Conservation (phyloP, 148 eudicot genomes). For the Spergularia bocconei region DNA sequence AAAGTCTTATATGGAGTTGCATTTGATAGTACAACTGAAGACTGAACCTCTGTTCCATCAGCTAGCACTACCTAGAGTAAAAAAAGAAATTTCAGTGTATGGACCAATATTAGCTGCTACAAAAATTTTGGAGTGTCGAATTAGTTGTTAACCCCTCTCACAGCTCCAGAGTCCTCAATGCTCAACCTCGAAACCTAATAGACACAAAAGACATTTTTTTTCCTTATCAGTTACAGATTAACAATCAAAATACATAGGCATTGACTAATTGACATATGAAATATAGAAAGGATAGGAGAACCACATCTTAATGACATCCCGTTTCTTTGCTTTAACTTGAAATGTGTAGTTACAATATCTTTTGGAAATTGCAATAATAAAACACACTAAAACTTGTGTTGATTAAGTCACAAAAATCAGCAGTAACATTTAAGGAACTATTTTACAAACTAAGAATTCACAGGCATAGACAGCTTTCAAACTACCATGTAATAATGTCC, state of each 20-base stretch:
- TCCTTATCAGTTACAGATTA: conserved; percentile 3
- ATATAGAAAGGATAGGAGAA: neutral
- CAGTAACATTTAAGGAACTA: no score
- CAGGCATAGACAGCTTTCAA: neutral
- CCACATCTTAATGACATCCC: neutral
- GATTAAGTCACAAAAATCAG: no score
- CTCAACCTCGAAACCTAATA: conserved; percentile 69
- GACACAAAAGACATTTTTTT: neutral
- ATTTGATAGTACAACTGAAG: conserved; percentile 85
- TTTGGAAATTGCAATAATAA: neutral
- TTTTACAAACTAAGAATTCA: neutral
- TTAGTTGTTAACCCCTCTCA: conserved; percentile 61
- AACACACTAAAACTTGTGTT: neutral
- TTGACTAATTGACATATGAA: neutral
- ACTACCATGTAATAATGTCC: neutral
- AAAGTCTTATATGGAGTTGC: conserved; percentile 90
- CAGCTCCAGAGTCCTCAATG: conserved; percentile 65
- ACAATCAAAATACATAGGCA: neutral
- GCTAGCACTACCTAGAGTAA: conserved; percentile 68
- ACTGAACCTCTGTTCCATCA: conserved; percentile 67
- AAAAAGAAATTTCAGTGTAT: conserved; percentile 18
- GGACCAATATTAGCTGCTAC: conserved; percentile 2
- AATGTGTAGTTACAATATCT: neutral
- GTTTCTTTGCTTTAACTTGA: neutral
- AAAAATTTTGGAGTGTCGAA: neutral